These are phyloP conservation scores for Lagenaria siceraria DNA, from an alignment of 306 rosid genomes.

Conservation along the genomic window DNA sequence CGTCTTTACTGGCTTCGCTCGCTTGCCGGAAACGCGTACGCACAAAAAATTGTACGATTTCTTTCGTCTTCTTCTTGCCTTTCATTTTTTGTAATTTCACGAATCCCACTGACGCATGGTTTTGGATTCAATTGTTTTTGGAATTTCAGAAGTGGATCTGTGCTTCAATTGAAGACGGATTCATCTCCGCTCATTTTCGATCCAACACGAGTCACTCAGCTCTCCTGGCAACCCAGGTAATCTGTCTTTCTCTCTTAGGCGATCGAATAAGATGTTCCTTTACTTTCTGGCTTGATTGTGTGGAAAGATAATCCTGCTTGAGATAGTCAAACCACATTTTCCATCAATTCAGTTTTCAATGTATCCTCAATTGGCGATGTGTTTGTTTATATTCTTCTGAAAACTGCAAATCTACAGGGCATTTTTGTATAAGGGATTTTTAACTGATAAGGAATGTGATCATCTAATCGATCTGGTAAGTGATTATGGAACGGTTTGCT, in stretches of 20 bases:
- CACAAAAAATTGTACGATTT: slow-evolving; percentile 16
- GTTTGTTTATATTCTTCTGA: not conserved
- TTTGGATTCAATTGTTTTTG: slow-evolving; percentile 1
- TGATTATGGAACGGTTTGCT: not conserved
- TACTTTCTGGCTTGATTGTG: not conserved
- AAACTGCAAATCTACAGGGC: slow-evolving; percentile 47
- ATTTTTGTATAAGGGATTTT: slow-evolving; percentile 54
- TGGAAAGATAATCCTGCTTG: not conserved
- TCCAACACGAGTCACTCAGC: slow-evolving; percentile 75
- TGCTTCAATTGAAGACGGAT: slow-evolving; percentile 28
- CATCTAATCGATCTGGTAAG: slow-evolving; percentile 59
- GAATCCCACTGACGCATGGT: not conserved
- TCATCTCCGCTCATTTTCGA: slow-evolving; percentile 40
- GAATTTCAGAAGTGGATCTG: slow-evolving; percentile 37
- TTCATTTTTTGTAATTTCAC: not conserved
- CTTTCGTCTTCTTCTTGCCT: not conserved
- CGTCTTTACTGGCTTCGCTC: not conserved
- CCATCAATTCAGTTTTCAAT: not conserved
- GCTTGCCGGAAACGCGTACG: not conserved
- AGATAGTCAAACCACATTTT: not conserved
- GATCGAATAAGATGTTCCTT: not conserved
- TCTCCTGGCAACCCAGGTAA: slow-evolving; percentile 87
- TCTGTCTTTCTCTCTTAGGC: not conserved
- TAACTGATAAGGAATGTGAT: slow-evolving; percentile 70
- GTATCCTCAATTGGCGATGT: not conserved